Evolutionary conservation across 352 stramenopile species (phyloP), one percentile per base, ranked within the genome.

Genomic region (Halophytophthora polymorphica): DNA sequence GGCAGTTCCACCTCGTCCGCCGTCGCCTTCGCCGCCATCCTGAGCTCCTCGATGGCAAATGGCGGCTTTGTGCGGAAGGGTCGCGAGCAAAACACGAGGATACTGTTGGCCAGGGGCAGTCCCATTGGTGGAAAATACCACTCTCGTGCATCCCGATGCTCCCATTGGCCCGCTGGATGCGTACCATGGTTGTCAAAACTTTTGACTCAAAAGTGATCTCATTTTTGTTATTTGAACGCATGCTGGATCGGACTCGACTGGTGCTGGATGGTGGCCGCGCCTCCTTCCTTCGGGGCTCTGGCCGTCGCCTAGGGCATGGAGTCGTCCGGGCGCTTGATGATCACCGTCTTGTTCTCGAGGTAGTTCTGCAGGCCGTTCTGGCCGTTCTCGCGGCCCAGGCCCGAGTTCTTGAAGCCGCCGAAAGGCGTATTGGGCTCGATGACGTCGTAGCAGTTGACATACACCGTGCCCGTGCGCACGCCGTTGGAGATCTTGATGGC

Each of bases 371-470:
- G 76, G 5, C 78, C 81, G 18, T 77, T 55, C 57, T 93, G 65
- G 19, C 86, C 85, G 21, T 82, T 73, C 58, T 96, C 83, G n/a
- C 86, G 80, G 28, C 86, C 87, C 33, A 93, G 68, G 28, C 86
- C 86, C 21, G 79, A 93, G 66, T 93, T 68, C 81, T 95, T 93
- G 65, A 83, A 93, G 22, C 87, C 87, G n/a, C 86, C 87, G 49
- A 93, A 96, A n/a, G 83, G 77, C 43, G 94, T 88, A 48, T 83
- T 78, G 10, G 66, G 57, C 46, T 96, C 90, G 21, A 95, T 89
- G 18, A 96, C 60, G 48, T 96, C 74, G 71, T 97, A 98, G 66
- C 81, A 96, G 75, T 98, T 99, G 12, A 98, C 80, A 59, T 93
- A 96, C 36, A 98, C 87, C 11, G 96, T 97, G 22, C 95, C 94